Evolutionary conservation across 1,284 basidiomycete genomes (phyloP).

Genomic region (Ceratobasidium sp.): DNA sequence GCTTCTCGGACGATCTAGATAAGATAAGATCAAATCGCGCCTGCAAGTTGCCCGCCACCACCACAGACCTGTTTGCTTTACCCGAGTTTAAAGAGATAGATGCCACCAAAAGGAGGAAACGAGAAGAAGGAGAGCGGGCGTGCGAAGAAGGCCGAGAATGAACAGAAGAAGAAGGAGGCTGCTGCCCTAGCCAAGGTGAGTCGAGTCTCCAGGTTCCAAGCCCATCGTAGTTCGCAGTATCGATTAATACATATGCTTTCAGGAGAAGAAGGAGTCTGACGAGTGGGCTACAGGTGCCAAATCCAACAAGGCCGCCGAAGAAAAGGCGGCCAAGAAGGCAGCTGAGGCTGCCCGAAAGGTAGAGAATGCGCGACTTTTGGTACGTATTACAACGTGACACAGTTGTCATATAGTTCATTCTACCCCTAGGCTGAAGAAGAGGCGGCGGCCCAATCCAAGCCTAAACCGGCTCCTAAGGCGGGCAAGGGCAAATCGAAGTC

Average conservation of each 20-base stretch:
- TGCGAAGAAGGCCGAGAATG: slow-evolving; percentile 94
- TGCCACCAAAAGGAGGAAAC: slow-evolving; percentile 86
- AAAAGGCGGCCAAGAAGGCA: slow-evolving; percentile 78
- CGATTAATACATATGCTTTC: slow-evolving; percentile 6
- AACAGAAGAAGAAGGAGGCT: slow-evolving; percentile 75
- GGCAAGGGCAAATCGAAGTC: slow-evolving; percentile 63
- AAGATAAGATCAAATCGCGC: not conserved
- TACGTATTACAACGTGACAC: slow-evolving; percentile 31
- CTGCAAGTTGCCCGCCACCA: not conserved
- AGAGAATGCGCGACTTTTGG: slow-evolving; percentile 75
- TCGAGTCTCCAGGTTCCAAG: not conserved
- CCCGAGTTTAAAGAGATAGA: slow-evolving; percentile 52
- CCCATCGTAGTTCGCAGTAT: not conserved
- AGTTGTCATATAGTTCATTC: not conserved
- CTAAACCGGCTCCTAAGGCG: slow-evolving; percentile 74
- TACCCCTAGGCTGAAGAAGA: slow-evolving; percentile 80
- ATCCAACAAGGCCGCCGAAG: slow-evolving; percentile 73
- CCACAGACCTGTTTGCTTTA: not conserved
- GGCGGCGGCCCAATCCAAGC: slow-evolving; percentile 69
- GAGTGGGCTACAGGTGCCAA: slow-evolving; percentile 81
- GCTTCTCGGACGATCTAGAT: not conserved
- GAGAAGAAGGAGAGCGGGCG: slow-evolving; percentile 89
- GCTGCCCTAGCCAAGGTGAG: slow-evolving; percentile 69
- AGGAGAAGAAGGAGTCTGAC: slow-evolving; percentile 82
- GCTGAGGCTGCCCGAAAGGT: slow-evolving; percentile 80